A percentile compares a stretch with the other conserved stretches of the same genome.
These are phyloP conservation scores for Candida boidinii DNA, from an alignment of 805 yeast species.

Conservation along the genomic window DNA sequence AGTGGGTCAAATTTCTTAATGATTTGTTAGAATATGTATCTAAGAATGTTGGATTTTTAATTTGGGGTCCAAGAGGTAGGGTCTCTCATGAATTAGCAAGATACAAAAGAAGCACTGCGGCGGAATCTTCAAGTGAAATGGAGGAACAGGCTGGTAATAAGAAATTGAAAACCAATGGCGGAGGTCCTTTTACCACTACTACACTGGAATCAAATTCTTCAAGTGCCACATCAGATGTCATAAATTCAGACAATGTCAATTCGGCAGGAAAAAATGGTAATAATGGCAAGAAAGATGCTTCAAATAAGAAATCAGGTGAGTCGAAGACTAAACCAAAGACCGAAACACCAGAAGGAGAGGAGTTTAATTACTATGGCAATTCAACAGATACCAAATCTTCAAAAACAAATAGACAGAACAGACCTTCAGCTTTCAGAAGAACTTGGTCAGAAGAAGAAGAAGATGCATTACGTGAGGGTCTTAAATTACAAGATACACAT, in stretches of 20 bases:
- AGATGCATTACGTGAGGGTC: constrained; percentile 69
- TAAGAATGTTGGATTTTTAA: constrained; percentile 61
- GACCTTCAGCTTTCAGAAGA: constrained; percentile 37
- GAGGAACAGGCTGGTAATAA: neutral
- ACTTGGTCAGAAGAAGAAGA: constrained; percentile 91
- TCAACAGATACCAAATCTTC: constrained; percentile 4
- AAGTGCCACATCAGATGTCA: no score
- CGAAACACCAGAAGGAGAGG: neutral
- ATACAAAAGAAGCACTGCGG: constrained; percentile 1
- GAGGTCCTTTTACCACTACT: no score
- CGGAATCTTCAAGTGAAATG: neutral
- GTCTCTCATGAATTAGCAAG: constrained; percentile 17
- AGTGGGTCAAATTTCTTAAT: constrained; percentile 77
- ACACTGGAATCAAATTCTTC: no score
- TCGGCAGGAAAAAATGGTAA: no score
- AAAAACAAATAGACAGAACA: constrained; percentile 13
- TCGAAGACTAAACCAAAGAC: no score
- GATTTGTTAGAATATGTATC: constrained; percentile 72
- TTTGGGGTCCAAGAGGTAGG: constrained; percentile 51
- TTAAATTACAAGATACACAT: constrained; percentile 80
- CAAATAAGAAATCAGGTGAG: no score
- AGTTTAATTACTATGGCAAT: neutral
- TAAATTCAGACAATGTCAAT: no score
- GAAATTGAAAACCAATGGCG: no score
- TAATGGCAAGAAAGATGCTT: no score